Base-by-base conservation (phyloP, 106 monocot genomes). In the Allium sativum region DNA sequence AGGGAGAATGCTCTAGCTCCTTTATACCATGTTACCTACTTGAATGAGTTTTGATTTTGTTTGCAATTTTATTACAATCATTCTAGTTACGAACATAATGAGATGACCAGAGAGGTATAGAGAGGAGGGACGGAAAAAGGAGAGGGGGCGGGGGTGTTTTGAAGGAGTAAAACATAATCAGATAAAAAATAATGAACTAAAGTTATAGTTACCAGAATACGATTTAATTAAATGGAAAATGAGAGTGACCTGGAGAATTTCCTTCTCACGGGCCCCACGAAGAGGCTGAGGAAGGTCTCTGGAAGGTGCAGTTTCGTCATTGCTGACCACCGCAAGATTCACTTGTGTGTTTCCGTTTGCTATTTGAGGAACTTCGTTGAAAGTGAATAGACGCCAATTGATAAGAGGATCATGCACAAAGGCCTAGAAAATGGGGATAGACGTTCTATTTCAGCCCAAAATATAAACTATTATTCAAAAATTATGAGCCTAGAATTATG, bases 341-440 rank as follows among this genome's bases (percentile, higher is more conserved):
- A 74, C 75, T 48, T 76, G 62, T 42, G 55, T 76, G 55, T 72
- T 84, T 40, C 74, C 87, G 67, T 78, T 86, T 22, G 86, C 22
- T 70, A 78, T 79, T 82, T 98, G 96, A 76, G 96, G 96, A 66
- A 98, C 91, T 78, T 98, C 96, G 56, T 98, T 98, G 48, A 98
- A 98, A 78, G 88, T 98, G 56, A 98, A 98, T 60, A 98, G 68
- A 40, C 96, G 56, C 96, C 96, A 98, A 68, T 98, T 98, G 65
- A 98, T 98, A 19, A 98, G 87, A 59, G 96, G 96, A 21, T 98
- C 96, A 66, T 98, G 96, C 50, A 98, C 96, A 76, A 91, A 98
- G 44, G 96, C 96, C 96, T 98, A 78, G 53, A 76, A 73, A 31
- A 31, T 31, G 2, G 31, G 5, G 31, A 31, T 31, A 31, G 31